Percentiles rank a stretch among this genome's conserved stretches.
phyloP scores from a whole-genome alignment of 768 basidiomycete species.

The Butyriboletus loyo region DNA sequence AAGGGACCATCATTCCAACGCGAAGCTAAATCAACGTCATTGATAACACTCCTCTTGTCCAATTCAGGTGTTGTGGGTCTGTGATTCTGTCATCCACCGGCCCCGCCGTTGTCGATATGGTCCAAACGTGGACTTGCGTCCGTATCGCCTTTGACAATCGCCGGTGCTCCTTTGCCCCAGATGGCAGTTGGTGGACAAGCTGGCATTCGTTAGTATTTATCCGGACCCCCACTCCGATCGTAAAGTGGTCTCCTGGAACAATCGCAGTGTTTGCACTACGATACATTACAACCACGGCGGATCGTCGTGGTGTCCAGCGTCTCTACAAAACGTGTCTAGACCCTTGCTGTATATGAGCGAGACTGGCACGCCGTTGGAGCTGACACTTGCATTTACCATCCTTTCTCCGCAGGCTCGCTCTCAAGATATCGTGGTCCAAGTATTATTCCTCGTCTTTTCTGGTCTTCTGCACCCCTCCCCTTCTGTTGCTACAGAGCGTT shows the following conservation, averaged over 20 bases:
- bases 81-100: background rate
- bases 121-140: background rate
- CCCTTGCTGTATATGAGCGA: conserved; percentile 27
- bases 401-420: conserved; percentile 1
- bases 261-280: conserved; percentile 5
- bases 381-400: background rate
- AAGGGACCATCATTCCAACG: conserved; percentile 15
- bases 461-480: background rate
- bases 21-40: conserved; percentile 21
- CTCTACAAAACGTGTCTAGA: conserved; percentile 25
- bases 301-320: conserved; percentile 19
- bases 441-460: background rate
- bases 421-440: background rate
- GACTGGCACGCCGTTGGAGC: conserved; percentile 3
- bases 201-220: conserved; percentile 5
- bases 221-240: conserved; percentile 6
- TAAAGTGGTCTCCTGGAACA: conserved; percentile 5
- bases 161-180: background rate
- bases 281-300: conserved; percentile 19
- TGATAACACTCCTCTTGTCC: conserved; percentile 1
- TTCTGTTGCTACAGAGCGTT: background rate
- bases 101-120: background rate
- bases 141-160: background rate
- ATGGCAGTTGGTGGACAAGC: background rate
- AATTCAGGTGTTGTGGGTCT: conserved; percentile 1